Base-by-base conservation (phyloP, 257 asterid genomes). In the Solanum neorickii region DNA sequence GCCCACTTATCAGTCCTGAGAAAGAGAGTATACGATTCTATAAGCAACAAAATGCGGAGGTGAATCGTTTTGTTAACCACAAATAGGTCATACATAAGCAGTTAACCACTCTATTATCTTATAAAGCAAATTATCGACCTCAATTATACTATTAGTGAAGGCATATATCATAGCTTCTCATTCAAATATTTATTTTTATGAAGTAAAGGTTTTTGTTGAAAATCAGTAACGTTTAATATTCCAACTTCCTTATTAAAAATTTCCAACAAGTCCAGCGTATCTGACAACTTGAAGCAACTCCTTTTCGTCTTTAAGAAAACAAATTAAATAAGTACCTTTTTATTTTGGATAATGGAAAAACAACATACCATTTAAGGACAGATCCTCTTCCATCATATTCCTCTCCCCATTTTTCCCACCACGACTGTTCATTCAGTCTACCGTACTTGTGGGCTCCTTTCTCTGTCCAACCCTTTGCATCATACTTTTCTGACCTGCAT, bases 321-420 rank as follows among this genome's bases (percentile, higher is more conserved):
- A 56, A 56, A 25, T 56, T 56, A 56, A 62, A 68, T 69, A 27
- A 88, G 65, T 92, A 95, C 98, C 99, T 94, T 93, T 97, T 94
- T 23, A 93, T 95, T 96, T 12, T 23, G 9, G 14, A 75, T 13
- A 44, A 25, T 6, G 25, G 66, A 47, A 27, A 86, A 83, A 68
- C 44, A 27, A 86, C 62, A 69, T 94, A 97, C 99, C 99, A 97
- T 94, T 97, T 97, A 18, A 95, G 88, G 83, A 94, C 97, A 80
- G 99, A 96, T 91, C 99, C 99, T 88, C 99, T 91, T 83, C 99
- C 99, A 90, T 97, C 99, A 86, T 96, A 97, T 88, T 94, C 92
- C 86, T 97, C 99, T 82, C 99, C 99, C 99, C 99, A 97, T 90
- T 95, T 97, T 90, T 97, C 99, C 99, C 99, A 96, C 99, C 99